Evolutionary conservation across 441 rosid species (phyloP).

Genomic region (Adansonia grandidieri): DNA sequence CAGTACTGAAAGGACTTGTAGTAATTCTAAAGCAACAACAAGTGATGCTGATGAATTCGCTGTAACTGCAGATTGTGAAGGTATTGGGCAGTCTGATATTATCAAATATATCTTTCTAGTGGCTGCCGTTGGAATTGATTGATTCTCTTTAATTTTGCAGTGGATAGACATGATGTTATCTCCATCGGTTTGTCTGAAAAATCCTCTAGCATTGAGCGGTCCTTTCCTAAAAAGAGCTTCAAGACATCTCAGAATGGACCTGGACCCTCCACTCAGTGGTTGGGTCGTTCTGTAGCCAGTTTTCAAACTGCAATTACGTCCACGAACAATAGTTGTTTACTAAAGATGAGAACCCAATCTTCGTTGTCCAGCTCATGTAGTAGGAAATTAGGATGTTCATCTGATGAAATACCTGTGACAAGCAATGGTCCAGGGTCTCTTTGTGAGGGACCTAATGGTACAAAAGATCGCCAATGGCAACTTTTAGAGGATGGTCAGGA

Average conservation of each 20-base stretch:
- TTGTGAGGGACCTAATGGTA: slow-evolving; percentile 38
- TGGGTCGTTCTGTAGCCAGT: slow-evolving; percentile 44
- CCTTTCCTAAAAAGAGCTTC: slow-evolving; percentile 40
- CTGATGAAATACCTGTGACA: slow-evolving; percentile 39
- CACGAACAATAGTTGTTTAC: slow-evolving; percentile 47
- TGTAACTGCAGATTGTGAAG: slow-evolving; percentile 46
- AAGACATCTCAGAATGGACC: slow-evolving; percentile 51
- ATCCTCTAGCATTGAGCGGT: slow-evolving; percentile 46
- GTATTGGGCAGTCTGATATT: slow-evolving; percentile 42
- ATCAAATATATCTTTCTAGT: slow-evolving; percentile 23
- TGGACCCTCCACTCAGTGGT: slow-evolving; percentile 41
- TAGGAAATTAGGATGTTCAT: slow-evolving; percentile 47
- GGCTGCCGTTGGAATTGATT: slow-evolving; percentile 10
- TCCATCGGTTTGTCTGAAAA: slow-evolving; percentile 57
- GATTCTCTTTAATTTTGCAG: slow-evolving; percentile 48
- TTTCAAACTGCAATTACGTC: slow-evolving; percentile 51
- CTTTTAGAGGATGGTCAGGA: slow-evolving; percentile 59
- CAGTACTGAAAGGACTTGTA: slow-evolving; percentile 36
- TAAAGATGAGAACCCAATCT: slow-evolving; percentile 53
- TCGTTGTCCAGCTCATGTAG: slow-evolving; percentile 58
- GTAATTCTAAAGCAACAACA: slow-evolving; percentile 41
- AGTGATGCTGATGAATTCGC: slow-evolving; percentile 42
- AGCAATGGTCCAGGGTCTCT: slow-evolving; percentile 46
- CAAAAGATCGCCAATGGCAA: slow-evolving; percentile 38
- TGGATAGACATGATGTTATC: slow-evolving; percentile 49